Evolutionary conservation across 805 yeast species (phyloP).

Genomic region (Dipodascus geniculatus): DNA sequence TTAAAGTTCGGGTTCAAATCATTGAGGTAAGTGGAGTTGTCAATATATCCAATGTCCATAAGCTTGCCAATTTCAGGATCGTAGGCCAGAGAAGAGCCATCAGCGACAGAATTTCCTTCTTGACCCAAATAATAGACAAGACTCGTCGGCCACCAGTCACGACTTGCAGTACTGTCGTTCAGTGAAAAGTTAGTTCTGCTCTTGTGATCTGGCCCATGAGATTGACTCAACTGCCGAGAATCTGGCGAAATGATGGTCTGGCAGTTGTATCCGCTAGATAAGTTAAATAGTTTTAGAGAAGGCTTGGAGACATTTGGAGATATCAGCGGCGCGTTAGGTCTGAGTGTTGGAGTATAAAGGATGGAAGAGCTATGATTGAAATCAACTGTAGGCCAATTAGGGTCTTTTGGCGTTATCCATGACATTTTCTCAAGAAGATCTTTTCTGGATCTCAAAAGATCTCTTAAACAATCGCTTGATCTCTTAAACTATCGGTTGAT

Average conservation of each 20-base stretch:
- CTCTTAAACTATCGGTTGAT: no score
- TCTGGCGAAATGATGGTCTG: neutral
- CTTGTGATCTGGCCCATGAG: neutral
- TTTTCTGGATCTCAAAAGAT: no score
- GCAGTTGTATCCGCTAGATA: neutral
- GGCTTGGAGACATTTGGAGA: neutral
- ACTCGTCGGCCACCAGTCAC: neutral
- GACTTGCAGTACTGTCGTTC: neutral
- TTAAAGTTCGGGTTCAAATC: neutral
- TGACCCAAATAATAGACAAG: neutral
- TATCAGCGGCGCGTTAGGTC: neutral
- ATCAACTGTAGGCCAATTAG: neutral
- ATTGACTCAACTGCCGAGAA: neutral
- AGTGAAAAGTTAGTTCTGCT: neutral
- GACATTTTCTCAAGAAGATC: neutral
- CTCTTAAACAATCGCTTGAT: no score
- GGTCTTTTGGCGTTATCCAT: neutral
- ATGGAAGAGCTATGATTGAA: neutral
- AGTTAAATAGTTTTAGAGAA: neutral
- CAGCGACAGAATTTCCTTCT: neutral
- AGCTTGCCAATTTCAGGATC: neutral
- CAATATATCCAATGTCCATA: neutral
- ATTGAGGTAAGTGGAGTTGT: neutral
- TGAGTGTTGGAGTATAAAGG: neutral
- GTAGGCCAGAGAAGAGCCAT: neutral